phyloP scores from a whole-genome alignment of 768 basidiomycete species.

The Saitozyma sp. region DNA sequence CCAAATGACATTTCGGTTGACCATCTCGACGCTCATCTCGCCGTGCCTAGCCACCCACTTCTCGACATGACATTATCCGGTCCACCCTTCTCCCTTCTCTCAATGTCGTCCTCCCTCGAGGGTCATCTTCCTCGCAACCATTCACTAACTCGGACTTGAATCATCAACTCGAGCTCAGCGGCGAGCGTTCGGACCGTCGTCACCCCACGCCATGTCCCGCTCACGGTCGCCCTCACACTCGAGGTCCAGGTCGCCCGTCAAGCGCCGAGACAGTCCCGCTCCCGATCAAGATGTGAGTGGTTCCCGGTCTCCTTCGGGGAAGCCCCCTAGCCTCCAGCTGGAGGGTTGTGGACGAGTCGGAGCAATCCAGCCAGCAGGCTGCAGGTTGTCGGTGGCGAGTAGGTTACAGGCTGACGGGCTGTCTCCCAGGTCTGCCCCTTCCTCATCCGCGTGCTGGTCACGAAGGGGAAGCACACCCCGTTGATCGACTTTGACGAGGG shows the following conservation, averaged over 20 bases:
- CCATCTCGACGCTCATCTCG: too few relatives aligned
- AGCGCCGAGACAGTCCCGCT: not conserved
- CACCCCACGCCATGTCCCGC: slow-evolving; percentile 5
- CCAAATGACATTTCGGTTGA: too few relatives aligned
- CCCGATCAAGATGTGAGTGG: slow-evolving; percentile 13
- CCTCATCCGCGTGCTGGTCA: slow-evolving; percentile 41
- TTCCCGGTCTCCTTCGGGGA: not conserved
- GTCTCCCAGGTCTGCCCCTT: slow-evolving; percentile 29
- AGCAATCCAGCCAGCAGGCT: not conserved
- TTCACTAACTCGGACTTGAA: too few relatives aligned
- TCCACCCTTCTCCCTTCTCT: too few relatives aligned
- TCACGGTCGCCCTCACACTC: slow-evolving; percentile 14
- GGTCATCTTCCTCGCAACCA: too few relatives aligned
- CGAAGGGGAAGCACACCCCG: slow-evolving; percentile 40
- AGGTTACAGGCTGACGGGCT: slow-evolving; percentile 1
- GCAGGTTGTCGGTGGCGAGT: too few relatives aligned
- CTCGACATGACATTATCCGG: too few relatives aligned
- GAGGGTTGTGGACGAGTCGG: not conserved
- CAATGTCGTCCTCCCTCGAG: too few relatives aligned
- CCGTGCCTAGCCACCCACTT: too few relatives aligned
- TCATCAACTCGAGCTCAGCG: too few relatives aligned
- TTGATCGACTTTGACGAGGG: slow-evolving; percentile 45
- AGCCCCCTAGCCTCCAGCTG: too few relatives aligned
- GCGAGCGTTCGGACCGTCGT: too few relatives aligned
- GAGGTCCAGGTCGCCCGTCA: slow-evolving; percentile 17